Evolutionary conservation across 495 filamentous ascomycete species (phyloP).

Genomic region (Penicillium canariense): DNA sequence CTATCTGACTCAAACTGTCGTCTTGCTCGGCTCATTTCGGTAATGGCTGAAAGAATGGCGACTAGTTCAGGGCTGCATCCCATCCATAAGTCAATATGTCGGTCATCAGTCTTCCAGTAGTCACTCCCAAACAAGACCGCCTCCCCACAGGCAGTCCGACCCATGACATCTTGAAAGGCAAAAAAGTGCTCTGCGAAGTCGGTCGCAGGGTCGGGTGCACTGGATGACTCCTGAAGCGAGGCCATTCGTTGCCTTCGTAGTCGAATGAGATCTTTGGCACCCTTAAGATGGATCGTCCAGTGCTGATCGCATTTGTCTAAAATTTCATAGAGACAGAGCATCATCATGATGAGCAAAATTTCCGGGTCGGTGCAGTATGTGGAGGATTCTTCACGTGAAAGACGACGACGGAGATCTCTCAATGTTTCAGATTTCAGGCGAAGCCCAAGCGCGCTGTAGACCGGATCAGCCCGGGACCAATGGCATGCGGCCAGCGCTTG

Average conservation of each 20-base stretch:
- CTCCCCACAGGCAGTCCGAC: slow-evolving; percentile 45
- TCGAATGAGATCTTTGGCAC: slow-evolving; percentile 44
- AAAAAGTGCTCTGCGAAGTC: slow-evolving; percentile 46
- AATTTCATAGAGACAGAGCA: slow-evolving; percentile 48
- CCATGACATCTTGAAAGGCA: slow-evolving; percentile 50
- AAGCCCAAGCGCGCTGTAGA: slow-evolving; percentile 32
- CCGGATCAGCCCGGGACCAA: slow-evolving; percentile 30
- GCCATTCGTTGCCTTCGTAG: slow-evolving; percentile 29
- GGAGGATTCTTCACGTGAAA: slow-evolving; percentile 25
- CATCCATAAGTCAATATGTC: slow-evolving; percentile 44
- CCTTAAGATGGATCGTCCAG: slow-evolving; percentile 45
- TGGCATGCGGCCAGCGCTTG: slow-evolving; percentile 43
- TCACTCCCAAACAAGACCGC: slow-evolving; percentile 40
- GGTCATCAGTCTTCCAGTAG: slow-evolving; percentile 41
- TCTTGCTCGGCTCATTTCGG: slow-evolving; percentile 41
- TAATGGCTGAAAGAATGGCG: slow-evolving; percentile 38
- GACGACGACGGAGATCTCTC: slow-evolving; percentile 36
- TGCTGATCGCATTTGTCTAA: slow-evolving; percentile 45
- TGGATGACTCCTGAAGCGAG: slow-evolving; percentile 7
- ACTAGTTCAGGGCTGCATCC: slow-evolving; percentile 45
- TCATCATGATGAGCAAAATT: slow-evolving; percentile 44
- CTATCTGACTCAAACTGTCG: slow-evolving; percentile 26
- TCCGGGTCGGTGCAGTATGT: slow-evolving; percentile 35
- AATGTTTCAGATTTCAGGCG: slow-evolving; percentile 39
- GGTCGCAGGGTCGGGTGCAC: slow-evolving; percentile 27